Evolutionary conservation across 2,329 filamentous ascomycete species (phyloP).

Genomic region (Drechslera avenae): DNA sequence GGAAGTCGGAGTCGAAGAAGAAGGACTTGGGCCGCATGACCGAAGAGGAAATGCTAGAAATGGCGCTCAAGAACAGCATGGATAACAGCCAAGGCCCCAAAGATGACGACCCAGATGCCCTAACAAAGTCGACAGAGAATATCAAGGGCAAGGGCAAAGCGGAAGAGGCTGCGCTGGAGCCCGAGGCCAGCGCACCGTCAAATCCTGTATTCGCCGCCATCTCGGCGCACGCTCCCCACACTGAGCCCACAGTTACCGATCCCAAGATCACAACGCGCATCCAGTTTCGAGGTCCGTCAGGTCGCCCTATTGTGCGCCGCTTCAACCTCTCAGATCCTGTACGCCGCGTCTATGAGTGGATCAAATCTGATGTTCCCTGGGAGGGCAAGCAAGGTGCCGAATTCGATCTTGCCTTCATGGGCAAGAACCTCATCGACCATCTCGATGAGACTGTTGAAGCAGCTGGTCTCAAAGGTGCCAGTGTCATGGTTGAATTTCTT

Average conservation of each 20-base stretch:
- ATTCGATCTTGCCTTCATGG: constrained; percentile 90
- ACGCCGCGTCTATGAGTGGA: constrained; percentile 89
- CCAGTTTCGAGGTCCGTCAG: constrained; percentile 76
- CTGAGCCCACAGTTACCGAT: constrained; percentile 71
- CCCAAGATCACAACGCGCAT: constrained; percentile 80
- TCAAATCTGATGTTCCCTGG: constrained; percentile 80
- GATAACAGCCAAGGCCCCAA: constrained; percentile 61
- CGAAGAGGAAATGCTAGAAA: constrained; percentile 95
- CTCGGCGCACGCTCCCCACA: constrained; percentile 72
- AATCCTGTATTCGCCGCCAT: constrained; percentile 70
- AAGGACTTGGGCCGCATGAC: constrained; percentile 87
- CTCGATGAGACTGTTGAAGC: constrained; percentile 77
- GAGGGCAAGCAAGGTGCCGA: constrained; percentile 77
- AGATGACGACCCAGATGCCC: constrained; percentile 80
- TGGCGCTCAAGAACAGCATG: constrained; percentile 89
- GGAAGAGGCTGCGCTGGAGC: constrained; percentile 20
- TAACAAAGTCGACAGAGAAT: constrained; percentile 71
- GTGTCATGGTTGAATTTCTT: constrained; percentile 88
- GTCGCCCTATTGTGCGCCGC: constrained; percentile 82
- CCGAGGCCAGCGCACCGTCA: constrained; percentile 12
- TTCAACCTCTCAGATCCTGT: constrained; percentile 80
- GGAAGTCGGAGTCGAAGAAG: constrained; percentile 72
- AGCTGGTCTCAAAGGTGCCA: constrained; percentile 87
- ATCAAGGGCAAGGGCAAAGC: constrained; percentile 57
- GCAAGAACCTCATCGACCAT: constrained; percentile 79